Percentiles rank a stretch among this genome's conserved stretches.
These are phyloP conservation scores for Diaporthe sp. DNA, from an alignment of 2,329 filamentous ascomycete species.

Conservation along the genomic window DNA sequence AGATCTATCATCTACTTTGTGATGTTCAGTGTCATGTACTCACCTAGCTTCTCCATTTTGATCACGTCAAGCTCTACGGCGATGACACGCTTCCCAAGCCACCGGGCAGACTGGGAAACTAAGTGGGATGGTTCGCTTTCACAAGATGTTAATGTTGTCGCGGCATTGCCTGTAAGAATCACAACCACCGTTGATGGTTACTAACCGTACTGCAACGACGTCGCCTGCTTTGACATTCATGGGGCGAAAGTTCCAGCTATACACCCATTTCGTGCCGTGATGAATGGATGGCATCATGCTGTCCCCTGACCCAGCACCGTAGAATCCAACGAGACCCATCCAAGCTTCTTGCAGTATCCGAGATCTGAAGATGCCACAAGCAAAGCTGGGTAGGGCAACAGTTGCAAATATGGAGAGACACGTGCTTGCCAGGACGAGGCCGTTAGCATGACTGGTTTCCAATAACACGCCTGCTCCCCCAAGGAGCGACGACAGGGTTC, in stretches of 20 bases:
- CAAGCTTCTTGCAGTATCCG: background rate
- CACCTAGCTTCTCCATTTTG: conserved; percentile 1
- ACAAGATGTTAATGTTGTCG: background rate
- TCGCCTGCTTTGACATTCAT: background rate
- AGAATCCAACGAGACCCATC: background rate
- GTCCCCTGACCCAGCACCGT: accelerated
- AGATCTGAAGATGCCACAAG: background rate
- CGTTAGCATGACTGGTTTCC: background rate
- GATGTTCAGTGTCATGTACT: background rate
- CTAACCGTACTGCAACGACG: background rate
- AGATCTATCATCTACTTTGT: background rate
- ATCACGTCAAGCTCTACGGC: conserved; percentile 1
- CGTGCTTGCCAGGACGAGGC: background rate
- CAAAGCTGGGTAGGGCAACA: background rate
- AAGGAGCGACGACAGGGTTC: background rate
- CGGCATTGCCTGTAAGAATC: background rate
- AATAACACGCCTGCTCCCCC: background rate
- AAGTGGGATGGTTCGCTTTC: background rate
- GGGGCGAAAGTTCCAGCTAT: background rate
- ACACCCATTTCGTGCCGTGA: background rate
- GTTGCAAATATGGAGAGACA: background rate
- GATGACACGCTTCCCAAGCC: conserved; percentile 7
- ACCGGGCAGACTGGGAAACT: background rate
- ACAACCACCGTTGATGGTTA: accelerated
- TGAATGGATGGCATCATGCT: conserved; percentile 20